Evolutionary conservation across 495 filamentous ascomycete species (phyloP).

Genomic region (Podospora pseudopauciseta): DNA sequence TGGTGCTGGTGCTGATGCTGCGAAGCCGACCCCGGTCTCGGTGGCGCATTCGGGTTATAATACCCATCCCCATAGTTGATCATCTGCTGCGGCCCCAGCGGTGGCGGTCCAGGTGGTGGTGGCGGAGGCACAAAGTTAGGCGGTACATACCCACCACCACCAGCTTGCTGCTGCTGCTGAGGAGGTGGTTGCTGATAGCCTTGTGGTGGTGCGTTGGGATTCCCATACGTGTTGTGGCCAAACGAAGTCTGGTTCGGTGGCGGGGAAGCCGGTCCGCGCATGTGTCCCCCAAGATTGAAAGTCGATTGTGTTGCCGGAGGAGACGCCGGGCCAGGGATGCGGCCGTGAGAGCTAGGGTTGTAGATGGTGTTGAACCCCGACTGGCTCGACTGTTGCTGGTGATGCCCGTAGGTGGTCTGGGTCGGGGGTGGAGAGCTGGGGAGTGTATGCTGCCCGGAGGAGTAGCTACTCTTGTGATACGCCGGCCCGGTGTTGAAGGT

Average conservation of each 20-base stretch:
- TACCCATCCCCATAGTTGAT: conserved; percentile 46
- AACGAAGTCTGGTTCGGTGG: conserved; percentile 51
- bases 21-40: conserved; percentile 22
- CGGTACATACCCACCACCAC: conserved; percentile 50
- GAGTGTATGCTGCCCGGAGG: conserved; percentile 16
- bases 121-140: conserved; percentile 88
- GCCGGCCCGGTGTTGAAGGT: conserved; percentile 37
- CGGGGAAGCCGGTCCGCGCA: conserved; percentile 49
- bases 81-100: conserved; percentile 65
- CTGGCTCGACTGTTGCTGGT: conserved; percentile 22
- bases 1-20: conserved; percentile 24
- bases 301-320: conserved; percentile 46
- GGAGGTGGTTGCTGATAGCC: conserved; percentile 24
- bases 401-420: conserved; percentile 41
- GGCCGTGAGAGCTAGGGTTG: conserved; percentile 47
- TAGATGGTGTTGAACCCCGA: conserved; percentile 30
- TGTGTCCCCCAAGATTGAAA: conserved; percentile 41
- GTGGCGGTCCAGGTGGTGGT: conserved; percentile 78
- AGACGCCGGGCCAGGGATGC: conserved; percentile 48
- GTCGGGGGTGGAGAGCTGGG: conserved; percentile 49
- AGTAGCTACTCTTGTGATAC: conserved; percentile 45
- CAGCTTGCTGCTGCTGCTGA: conserved; percentile 31
- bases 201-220: conserved; percentile 35
- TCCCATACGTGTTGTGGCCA: conserved; percentile 45
- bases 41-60: conserved; percentile 28